phyloP scores from a whole-genome alignment of 768 basidiomycete species.

The Suillus sp. region DNA sequence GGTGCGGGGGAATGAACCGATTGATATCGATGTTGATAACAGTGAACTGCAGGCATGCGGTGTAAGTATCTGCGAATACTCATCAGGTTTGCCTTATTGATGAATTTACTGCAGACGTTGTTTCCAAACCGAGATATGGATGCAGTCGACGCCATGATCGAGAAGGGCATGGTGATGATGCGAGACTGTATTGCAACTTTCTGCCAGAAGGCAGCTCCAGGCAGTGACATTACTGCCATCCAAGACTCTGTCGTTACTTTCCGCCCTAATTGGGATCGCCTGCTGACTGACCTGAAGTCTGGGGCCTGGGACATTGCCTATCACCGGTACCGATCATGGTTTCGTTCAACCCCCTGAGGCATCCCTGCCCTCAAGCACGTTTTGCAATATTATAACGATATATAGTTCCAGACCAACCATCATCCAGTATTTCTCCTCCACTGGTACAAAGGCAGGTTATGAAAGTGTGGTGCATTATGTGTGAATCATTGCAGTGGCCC shows the following conservation, averaged over 20 bases:
- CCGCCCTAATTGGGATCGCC: not conserved
- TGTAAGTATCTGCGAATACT: slow-evolving; percentile 1
- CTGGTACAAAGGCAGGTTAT: no score
- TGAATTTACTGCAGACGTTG: not conserved
- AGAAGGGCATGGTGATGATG: slow-evolving; percentile 9
- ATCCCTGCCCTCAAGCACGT: not conserved
- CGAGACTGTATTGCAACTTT: not conserved
- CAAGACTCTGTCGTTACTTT: not conserved
- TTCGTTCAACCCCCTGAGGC: not conserved
- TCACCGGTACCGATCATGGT: not conserved
- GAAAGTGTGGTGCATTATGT: no score
- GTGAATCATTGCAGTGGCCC: no score
- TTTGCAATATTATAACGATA: no score
- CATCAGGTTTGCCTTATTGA: not conserved
- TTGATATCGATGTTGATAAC: not conserved
- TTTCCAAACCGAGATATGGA: not conserved
- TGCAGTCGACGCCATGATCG: slow-evolving; percentile 7
- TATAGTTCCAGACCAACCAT: not conserved
- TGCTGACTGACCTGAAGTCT: not conserved
- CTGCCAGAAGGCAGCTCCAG: not conserved
- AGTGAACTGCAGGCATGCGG: slow-evolving; percentile 1
- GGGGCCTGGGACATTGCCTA: not conserved
- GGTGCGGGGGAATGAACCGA: slow-evolving; percentile 2
- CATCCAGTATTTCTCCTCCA: not conserved
- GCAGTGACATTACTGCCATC: not conserved